Percentiles rank a stretch among this genome's conserved stretches.
These are phyloP conservation scores for Fusarium drepaniforme DNA, from an alignment of 2,329 filamentous ascomycete genomes.

Conservation along the genomic window DNA sequence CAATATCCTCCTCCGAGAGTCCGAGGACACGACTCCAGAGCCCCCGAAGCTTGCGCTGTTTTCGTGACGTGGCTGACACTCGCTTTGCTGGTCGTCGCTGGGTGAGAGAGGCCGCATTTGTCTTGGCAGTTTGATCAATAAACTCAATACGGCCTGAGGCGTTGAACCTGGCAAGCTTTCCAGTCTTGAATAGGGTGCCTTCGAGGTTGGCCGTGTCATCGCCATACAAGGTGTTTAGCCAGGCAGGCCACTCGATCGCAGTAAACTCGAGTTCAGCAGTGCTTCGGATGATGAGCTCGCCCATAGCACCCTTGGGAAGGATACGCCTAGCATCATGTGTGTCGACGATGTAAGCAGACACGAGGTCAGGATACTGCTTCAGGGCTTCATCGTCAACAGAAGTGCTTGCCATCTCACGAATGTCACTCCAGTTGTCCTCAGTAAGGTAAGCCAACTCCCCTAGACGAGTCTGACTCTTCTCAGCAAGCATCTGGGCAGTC, in stretches of 20 bases:
- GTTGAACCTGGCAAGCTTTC: neutral
- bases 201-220: neutral
- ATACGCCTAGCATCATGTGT: slow-evolving; percentile 49
- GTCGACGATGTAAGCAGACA: slow-evolving; percentile 57
- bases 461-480: slow-evolving; percentile 48
- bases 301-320: slow-evolving; percentile 55
- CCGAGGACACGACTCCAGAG: neutral
- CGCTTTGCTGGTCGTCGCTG: neutral
- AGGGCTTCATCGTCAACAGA: slow-evolving; percentile 26
- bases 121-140: neutral
- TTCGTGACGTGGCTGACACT: neutral
- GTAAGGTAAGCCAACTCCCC: slow-evolving; percentile 51
- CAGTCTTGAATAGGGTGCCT: neutral
- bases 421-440: slow-evolving; percentile 49
- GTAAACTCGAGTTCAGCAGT: slow-evolving; percentile 42
- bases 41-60: neutral
- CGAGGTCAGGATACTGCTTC: slow-evolving; percentile 40
- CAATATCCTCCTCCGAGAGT: neutral
- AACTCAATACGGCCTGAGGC: neutral
- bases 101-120: neutral
- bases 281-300: slow-evolving; percentile 58
- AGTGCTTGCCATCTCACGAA: slow-evolving; percentile 44
- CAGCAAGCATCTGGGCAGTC: slow-evolving; percentile 63
- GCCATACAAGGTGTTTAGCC: slow-evolving; percentile 41
- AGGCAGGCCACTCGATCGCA: slow-evolving; percentile 43